A percentile compares a stretch with the other conserved stretches of the same genome.
These are phyloP conservation scores for Fusarium secorum DNA, from an alignment of 2,329 filamentous ascomycete genomes.

Conservation along the genomic window DNA sequence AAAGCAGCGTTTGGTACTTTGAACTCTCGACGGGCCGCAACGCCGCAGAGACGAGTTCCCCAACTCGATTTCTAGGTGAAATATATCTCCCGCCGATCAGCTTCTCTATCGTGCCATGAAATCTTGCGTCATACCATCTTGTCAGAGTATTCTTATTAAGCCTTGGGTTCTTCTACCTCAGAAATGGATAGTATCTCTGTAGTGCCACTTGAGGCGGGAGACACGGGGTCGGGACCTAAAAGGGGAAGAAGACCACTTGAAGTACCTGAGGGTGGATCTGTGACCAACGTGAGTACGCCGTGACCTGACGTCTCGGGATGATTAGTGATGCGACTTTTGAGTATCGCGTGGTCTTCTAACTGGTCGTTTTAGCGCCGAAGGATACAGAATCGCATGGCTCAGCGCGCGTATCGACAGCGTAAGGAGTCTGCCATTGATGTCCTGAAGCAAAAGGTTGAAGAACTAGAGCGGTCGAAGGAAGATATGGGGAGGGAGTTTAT, in stretches of 20 bases:
- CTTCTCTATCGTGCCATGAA: not conserved
- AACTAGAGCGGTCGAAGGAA: not conserved
- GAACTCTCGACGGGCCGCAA: not conserved
- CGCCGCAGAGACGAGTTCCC: not conserved
- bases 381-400: constrained; percentile 13
- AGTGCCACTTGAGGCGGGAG: not conserved
- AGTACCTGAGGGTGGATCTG: not conserved
- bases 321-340: not conserved
- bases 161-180: not conserved
- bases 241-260: constrained; percentile 1
- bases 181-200: not conserved
- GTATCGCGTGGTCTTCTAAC: not conserved
- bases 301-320: not conserved
- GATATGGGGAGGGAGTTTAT: not conserved
- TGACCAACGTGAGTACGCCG: not conserved
- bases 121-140: not conserved
- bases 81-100: not conserved
- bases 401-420: constrained; percentile 11
- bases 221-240: not conserved
- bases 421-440: constrained; percentile 12
- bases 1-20: not conserved
- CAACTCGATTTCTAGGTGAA: not conserved
- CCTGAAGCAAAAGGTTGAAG: not conserved
- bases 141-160: not conserved
- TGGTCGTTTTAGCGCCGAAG: not conserved